Evolutionary conservation across 2,329 filamentous ascomycete species (phyloP), one percentile per base, ranked within the genome.

Genomic region (Verticillium tricorpus): DNA sequence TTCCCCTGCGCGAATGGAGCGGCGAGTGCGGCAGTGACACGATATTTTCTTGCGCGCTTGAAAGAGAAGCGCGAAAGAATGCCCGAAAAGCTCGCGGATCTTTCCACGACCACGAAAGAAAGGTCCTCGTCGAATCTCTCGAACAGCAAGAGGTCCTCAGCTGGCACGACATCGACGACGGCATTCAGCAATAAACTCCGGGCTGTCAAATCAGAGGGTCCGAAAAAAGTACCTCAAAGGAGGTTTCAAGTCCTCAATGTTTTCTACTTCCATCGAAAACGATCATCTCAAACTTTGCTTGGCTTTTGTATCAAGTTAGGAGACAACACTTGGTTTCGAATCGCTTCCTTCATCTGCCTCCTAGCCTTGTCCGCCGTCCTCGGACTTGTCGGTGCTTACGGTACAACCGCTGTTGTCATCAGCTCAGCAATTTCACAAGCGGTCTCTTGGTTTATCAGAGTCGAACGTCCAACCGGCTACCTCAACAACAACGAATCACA

Each of bases 1-100:
- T 71, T 71, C 56, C 66, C 69, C 15, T 62, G 64, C 31, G 67
- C 69, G 37, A 71, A 71, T 40, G 69, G 69, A n/a, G 64, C 69
- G 52, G 68, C 45, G 19, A 52, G 45, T 22, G 45, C 45, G 19
- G 45, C 45, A 11, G 45, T 52, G 3, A 52, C 19, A 11, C 45
- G 45, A 52, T 52, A 52, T 14, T 52, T 52, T 9, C 45, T 52
- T 12, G n/a, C 17, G 14, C 45, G 45, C 8, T 52, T 19, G 19
- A 52, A 25, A 22, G 45, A 52, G 45, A 3, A 19, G n/a, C n/a
- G 45, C 8, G 45, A 12, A 22, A 22, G n/a, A 9, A 52, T 52
- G 45, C 45, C 45, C 8, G 45, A 52, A 25, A 52, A 52, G 45
- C 45, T 52, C 9, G n/a, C 14, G 45, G 45, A 12, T 9, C 9